These are phyloP conservation scores for Emergomyces orientalis DNA, from an alignment of 2,329 filamentous ascomycete species.

Conservation along the genomic window DNA sequence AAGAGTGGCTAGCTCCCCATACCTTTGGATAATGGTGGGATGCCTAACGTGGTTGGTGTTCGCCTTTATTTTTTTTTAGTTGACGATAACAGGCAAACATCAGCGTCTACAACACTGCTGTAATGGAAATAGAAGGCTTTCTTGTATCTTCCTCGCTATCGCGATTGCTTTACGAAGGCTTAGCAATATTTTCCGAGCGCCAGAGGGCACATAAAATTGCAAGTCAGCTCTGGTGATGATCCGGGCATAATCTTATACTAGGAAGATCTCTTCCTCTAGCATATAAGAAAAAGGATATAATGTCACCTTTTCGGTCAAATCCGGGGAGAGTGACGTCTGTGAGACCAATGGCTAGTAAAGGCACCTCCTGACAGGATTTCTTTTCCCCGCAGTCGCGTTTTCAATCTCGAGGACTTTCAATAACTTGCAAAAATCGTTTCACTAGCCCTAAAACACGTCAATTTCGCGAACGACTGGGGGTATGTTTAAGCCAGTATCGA, in stretches of 20 bases:
- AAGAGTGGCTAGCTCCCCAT: neutral
- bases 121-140: neutral
- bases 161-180: neutral
- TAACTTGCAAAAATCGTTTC: neutral
- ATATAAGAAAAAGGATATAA: neutral
- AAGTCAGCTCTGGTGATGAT: neutral
- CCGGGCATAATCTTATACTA: neutral
- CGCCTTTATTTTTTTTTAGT: neutral
- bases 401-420: neutral
- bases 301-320: neutral
- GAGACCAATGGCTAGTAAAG: neutral
- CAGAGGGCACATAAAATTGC: neutral
- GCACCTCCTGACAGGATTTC: neutral
- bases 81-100: neutral
- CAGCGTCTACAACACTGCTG: neutral
- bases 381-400: neutral
- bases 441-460: neutral
- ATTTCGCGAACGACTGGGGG: neutral
- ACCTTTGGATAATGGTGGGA: neutral
- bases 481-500: neutral
- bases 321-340: neutral
- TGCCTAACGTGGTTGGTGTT: neutral
- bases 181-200: neutral
- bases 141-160: neutral
- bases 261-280: neutral